Base-by-base conservation (phyloP, 1,284 basidiomycete species). In the Erythrobasidium hasegawianum region DNA sequence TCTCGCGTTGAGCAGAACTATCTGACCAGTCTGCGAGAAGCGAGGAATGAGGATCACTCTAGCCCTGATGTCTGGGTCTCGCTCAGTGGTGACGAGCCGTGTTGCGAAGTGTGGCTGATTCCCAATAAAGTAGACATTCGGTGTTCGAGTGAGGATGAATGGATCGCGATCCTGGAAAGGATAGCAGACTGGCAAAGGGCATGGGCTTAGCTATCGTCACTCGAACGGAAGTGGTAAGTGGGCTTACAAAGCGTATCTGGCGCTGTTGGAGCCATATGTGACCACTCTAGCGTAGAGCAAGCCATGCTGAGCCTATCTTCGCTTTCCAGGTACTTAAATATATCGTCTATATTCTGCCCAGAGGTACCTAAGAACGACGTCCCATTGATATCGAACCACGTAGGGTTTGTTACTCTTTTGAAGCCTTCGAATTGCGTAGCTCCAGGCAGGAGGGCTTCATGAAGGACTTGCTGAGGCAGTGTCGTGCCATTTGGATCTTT, bases 231-330 rank as follows among this genome's bases (percentile, higher is more conserved):
- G 29, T 1, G 38, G 11, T 14, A 29, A 11, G 5, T 4, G 2
- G 29, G 75, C 80, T 72, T 65, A 82, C 83, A 97, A 1, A 99
- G 82, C 0, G 96, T 99, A 78, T 99, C 96, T 13, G 96, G 96
- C 13, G 95, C 93, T 0, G 95, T 98, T 0, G 96, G 96, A 10
- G 96, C 95, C 72, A 97, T 84, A 78, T 98, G 96, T 68, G 91
- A 83, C 96, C 94, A 98, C 74, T 84, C 85, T 11, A 99, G 81
- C 14, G 91, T 94, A 55, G 87, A 82, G 70, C 85, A 82, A 1
- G 90, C 85, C 73, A 97, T 83, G 2, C 82, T 82, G 41, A 97
- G 77, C 22, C 87, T 68, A 24, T 86, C 85, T 61, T 83, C 72
- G 27, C 69, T 64, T 4, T 72, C 72, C 14, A 94, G 80, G 78